Conservation (phyloP, 2,329 filamentous ascomycete genomes). For the Colletotrichum viniferum region DNA sequence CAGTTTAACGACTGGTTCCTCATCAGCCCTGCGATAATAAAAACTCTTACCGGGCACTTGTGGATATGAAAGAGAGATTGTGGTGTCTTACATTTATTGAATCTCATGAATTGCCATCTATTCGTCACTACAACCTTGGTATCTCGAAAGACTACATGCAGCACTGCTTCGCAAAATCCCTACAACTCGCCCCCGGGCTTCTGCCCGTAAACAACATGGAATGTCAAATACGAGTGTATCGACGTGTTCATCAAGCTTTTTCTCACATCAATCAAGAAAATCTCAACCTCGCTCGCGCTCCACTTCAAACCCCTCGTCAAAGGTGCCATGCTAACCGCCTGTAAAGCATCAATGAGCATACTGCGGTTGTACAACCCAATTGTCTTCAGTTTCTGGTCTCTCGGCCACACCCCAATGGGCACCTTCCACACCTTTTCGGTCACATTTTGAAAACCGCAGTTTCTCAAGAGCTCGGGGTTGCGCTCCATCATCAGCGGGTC, state of each 20-base stretch:
- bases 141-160: no score
- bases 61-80: no score
- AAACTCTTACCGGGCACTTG: no score
- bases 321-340: slow-evolving; percentile 36
- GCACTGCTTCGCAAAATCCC: accelerated
- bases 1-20: no score
- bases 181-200: slow-evolving; percentile 38
- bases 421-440: slow-evolving; percentile 24
- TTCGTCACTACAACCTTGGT: no score
- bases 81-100: no score
- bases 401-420: slow-evolving; percentile 26
- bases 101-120: no score
- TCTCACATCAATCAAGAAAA: slow-evolving; percentile 53
- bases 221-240: slow-evolving; percentile 53
- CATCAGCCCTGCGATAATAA: no score
- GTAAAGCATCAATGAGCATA: slow-evolving; percentile 9
- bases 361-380: slow-evolving; percentile 26
- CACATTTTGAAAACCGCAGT: slow-evolving; percentile 25
- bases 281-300: slow-evolving; percentile 37
- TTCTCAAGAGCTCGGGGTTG: slow-evolving; percentile 52
- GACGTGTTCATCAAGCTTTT: slow-evolving; percentile 48
- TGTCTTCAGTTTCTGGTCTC: slow-evolving; percentile 18
- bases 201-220: slow-evolving; percentile 54
- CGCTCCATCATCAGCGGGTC: slow-evolving; percentile 57
- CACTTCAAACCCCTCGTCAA: slow-evolving; percentile 44